Base-by-base conservation (phyloP, 345 rosid species). In the Limnanthes douglasii region DNA sequence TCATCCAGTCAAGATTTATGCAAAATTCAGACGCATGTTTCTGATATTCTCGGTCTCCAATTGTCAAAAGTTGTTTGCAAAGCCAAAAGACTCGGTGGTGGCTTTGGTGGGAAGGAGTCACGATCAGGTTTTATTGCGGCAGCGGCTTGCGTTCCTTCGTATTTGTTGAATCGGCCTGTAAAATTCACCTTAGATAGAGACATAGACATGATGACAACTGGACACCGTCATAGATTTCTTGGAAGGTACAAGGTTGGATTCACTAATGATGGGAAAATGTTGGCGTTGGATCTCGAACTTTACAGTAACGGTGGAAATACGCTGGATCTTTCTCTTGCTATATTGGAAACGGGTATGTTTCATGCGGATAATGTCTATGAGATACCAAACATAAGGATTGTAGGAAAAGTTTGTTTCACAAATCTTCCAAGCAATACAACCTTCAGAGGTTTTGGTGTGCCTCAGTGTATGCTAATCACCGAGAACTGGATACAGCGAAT, bases 51-150 rank as follows among this genome's bases (percentile, higher is more conserved):
- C 15, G 95, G 79, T 53, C 92, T 90, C 56, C 92, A 86, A 16
- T 60, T 80, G 94, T 79, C 95, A 8, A 79, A 76, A 72, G 97
- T 88, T 23, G 94, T 88, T 37, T 83, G 97, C 45, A 88, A 70
- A 66, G 74, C 81, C 19, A 88, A 83, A 68, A 51, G 95, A 58
- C 52, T 88, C 45, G 97, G 93, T 28, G 98, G 98, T 40, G 98
- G 94, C 15, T 90, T 90, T 72, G 98, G 98, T 39, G 95, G 98
- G 40, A 90, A 90, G 68, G 98, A 90, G 70, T 79, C 98, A 13
- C 68, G 86, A 62, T 74, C 94, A 12, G 92, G 76, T 33, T 66
- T 65, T 43, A 8, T 79, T 56, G 86, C 84, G 43, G 94, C 95
- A 26, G 92, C 69, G 4, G 95, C 93, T 53, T 60, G 74, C 51